A percentile compares a stretch with the other conserved stretches of the same genome.
phyloP scores from a whole-genome alignment of 192 early-diverging fungal genomes.

The Geranomyces variabilis region DNA sequence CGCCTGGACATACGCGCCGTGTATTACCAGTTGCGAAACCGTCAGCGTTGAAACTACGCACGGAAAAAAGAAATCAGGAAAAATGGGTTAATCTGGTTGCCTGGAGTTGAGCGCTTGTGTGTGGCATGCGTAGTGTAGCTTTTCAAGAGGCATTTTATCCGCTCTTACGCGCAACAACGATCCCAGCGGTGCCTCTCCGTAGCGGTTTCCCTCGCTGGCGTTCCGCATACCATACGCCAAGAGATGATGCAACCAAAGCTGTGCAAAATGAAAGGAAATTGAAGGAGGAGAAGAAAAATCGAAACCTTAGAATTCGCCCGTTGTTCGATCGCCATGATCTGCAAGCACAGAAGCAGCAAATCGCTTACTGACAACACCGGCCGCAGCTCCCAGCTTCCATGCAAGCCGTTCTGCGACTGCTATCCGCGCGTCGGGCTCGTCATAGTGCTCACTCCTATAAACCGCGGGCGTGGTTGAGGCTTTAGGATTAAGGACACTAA shows the following conservation, averaged over 20 bases:
- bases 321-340: neutral
- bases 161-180: constrained; percentile 15
- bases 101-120: too few species aligned
- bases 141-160: too few species aligned
- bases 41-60: constrained; percentile 15
- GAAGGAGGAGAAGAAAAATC: too few species aligned
- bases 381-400: constrained; percentile 4
- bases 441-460: too few species aligned
- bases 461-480: too few species aligned
- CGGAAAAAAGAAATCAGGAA: neutral
- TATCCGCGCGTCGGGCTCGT: neutral
- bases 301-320: too few species aligned
- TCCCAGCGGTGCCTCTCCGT: constrained; percentile 3
- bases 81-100: neutral
- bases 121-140: too few species aligned
- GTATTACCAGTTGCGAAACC: constrained; percentile 18
- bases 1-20: constrained; percentile 1
- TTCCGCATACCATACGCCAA: constrained; percentile 13
- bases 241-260: neutral
- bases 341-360: neutral
- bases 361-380: constrained; percentile 7
- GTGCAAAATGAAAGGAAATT: neutral
- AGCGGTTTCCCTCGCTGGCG: neutral
- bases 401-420: constrained; percentile 3
- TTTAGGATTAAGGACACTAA: too few species aligned